Base-by-base conservation (phyloP, 2,329 filamentous ascomycete genomes). In the Trichoderma sp. region DNA sequence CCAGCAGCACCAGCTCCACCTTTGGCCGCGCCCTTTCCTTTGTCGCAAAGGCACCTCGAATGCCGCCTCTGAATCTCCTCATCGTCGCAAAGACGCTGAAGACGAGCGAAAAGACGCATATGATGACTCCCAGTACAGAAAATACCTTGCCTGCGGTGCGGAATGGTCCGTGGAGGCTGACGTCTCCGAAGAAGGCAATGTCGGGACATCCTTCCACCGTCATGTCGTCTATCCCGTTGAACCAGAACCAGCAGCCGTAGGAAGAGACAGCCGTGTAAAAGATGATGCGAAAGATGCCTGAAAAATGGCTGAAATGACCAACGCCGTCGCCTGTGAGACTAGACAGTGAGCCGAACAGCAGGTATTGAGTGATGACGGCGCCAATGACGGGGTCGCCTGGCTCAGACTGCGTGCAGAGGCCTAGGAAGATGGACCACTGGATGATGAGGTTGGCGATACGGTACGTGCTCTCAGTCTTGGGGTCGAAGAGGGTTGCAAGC, bases 401-500 rank as follows among this genome's bases (percentile, higher is more conserved):
- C 26, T 72, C 36, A 32, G 77, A 76, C 65, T 76, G 71, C 47
- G 66, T 76, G 70, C 77, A 79, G 7, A 78, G 77, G 43, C 79
- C 79, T 57, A 78, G 73, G 36, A 76, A 76, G 57, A 79, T 76
- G 64, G 75, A 74, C 18, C 75, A 75, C 71, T 77, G 74, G 73
- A 79, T 77, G 72, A 79, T 77, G 71, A 78, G 76, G 57, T 79
- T 79, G 72, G 79, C 76, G 61, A 78, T 76, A 69, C 76, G 75
- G 30, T 76, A 73, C 34, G 70, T 70, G 71, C 61, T 47, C 66
- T 76, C 76, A 63, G 74, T 74, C 28, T 61, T 61, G 36, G 74
- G 72, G 15, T 75, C 75, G 39, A 78, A 76, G 61, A 77, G 65
- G 21, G 76, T 77, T 2, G 74, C 67, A 43, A 77, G 71, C 43